Evolutionary conservation across 345 rosid genomes (phyloP).

Genomic region (Draba incana): DNA sequence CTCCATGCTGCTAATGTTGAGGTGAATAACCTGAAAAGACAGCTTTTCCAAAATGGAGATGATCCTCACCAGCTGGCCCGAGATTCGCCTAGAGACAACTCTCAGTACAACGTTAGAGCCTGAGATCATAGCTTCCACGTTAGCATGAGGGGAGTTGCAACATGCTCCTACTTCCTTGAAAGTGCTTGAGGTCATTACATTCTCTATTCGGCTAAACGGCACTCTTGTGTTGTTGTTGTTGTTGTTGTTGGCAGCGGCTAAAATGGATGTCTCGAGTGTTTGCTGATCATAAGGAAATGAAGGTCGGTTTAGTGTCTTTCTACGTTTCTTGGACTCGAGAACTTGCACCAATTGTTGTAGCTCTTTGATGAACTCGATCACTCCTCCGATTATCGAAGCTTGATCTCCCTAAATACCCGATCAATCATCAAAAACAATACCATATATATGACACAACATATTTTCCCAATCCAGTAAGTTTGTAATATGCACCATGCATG

Average conservation of each 20-base stretch:
- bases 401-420: constrained; percentile 71
- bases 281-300: constrained; percentile 42
- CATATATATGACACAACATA: constrained; percentile 22
- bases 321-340: constrained; percentile 82
- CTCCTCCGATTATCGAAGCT: constrained; percentile 96
- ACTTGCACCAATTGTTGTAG: constrained; percentile 79
- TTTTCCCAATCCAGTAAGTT: constrained; percentile 5
- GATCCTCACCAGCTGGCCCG: constrained; percentile 76
- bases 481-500: constrained; percentile 6
- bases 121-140: constrained; percentile 86
- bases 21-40: constrained; percentile 75
- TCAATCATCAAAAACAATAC: constrained; percentile 16
- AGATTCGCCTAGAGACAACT: constrained; percentile 54
- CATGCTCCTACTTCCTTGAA: constrained; percentile 59
- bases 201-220: constrained; percentile 38
- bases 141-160: constrained; percentile 85
- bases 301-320: constrained; percentile 74
- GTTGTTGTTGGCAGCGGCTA: constrained; percentile 6
- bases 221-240: constrained; percentile 16
- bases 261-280: constrained; percentile 34
- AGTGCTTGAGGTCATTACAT: constrained; percentile 40
- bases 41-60: constrained; percentile 72
- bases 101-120: constrained; percentile 82
- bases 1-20: constrained; percentile 90
- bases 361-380: constrained; percentile 87